Conservation (phyloP, 345 rosid species). For the Mangifera indica region DNA sequence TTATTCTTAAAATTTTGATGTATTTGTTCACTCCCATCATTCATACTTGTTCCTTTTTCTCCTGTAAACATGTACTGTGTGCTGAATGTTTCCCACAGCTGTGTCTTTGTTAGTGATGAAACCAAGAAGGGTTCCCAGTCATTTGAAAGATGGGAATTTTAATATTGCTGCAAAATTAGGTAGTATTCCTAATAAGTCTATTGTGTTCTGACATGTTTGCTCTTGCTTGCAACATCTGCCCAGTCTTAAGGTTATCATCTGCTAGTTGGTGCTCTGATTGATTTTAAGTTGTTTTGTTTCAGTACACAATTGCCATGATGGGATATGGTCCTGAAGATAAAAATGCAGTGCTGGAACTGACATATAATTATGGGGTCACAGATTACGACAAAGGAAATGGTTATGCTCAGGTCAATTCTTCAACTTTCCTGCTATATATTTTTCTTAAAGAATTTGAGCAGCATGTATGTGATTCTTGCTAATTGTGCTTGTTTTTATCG, state of each 20-base stretch:
- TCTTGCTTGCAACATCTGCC: background rate
- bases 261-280: background rate
- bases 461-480: background rate
- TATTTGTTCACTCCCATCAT: background rate
- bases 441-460: background rate
- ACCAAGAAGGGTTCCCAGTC: background rate
- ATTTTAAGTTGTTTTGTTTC: background rate
- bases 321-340: slow-evolving; percentile 83
- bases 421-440: background rate
- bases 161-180: background rate
- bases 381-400: slow-evolving; percentile 75
- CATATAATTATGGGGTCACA: slow-evolving; percentile 67
- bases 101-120: background rate
- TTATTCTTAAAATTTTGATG: background rate
- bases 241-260: background rate
- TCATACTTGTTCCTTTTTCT: background rate
- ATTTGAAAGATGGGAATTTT: slow-evolving; percentile 8
- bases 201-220: background rate
- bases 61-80: background rate
- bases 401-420: slow-evolving; percentile 57
- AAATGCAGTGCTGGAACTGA: slow-evolving; percentile 64
- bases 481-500: background rate
- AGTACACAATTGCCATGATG: slow-evolving; percentile 74
- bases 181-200: background rate
- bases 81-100: background rate